phyloP scores from a whole-genome alignment of 768 basidiomycete genomes.

The Crepidotus variabilis region DNA sequence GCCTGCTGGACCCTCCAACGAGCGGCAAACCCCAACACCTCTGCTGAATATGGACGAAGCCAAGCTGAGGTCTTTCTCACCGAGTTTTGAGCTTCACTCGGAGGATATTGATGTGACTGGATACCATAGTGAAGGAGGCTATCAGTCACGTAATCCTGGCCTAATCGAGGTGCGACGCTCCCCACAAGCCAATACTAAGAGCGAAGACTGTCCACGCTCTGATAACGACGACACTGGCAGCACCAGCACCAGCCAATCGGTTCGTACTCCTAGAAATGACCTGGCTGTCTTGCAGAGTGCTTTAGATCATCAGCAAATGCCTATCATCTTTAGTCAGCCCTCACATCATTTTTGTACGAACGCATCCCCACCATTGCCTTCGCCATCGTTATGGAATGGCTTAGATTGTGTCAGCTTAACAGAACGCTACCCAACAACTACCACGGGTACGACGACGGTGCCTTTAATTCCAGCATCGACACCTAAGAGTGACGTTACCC shows the following conservation, averaged over 20 bases:
- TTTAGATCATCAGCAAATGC: too few relatives aligned
- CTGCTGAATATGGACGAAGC: constrained; percentile 10
- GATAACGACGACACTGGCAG: neutral
- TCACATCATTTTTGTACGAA: too few relatives aligned
- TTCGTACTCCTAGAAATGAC: too few relatives aligned
- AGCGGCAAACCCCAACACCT: constrained; percentile 5
- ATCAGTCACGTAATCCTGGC: neutral
- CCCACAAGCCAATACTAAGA: neutral
- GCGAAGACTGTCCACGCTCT: neutral
- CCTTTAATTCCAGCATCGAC: too few relatives aligned
- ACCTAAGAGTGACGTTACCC: too few relatives aligned
- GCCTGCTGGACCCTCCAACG: constrained; percentile 1
- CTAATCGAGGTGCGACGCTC: neutral
- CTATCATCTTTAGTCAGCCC: too few relatives aligned
- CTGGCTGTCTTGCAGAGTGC: too few relatives aligned
- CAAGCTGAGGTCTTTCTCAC: constrained; percentile 34
- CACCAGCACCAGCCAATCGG: neutral
- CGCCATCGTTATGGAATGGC: too few relatives aligned
- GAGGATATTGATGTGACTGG: constrained; percentile 1
- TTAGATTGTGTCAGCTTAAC: too few relatives aligned
- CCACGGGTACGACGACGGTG: too few relatives aligned
- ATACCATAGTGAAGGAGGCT: neutral
- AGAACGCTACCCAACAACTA: too few relatives aligned
- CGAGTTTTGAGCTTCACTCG: constrained; percentile 18
- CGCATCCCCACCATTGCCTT: too few relatives aligned